phyloP scores from a whole-genome alignment of 768 basidiomycete species.

The Multifurca ochricompacta region DNA sequence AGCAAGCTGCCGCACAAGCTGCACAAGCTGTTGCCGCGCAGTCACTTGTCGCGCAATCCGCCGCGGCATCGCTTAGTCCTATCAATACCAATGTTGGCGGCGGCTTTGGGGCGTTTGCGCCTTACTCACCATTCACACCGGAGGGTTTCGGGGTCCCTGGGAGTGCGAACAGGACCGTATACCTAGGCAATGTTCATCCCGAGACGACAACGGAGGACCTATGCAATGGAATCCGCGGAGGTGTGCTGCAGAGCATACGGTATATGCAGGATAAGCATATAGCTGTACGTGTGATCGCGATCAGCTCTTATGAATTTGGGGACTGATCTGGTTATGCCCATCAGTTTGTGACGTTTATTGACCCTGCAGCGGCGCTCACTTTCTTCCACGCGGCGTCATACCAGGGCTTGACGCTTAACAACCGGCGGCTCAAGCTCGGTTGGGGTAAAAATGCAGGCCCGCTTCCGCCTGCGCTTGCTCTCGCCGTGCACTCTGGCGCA shows the following conservation, averaged over 20 bases:
- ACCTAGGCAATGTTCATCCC: constrained; percentile 93
- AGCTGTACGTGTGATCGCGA: constrained; percentile 49
- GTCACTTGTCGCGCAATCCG: constrained; percentile 48
- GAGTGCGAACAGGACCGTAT: constrained; percentile 85
- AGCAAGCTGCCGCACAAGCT: constrained; percentile 80
- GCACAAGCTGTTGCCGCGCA: constrained; percentile 84
- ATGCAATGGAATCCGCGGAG: constrained; percentile 95
- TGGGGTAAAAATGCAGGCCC: constrained; percentile 98
- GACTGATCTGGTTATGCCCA: constrained; percentile 8
- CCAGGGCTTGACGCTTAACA: constrained; percentile 86
- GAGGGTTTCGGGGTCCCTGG: constrained; percentile 35
- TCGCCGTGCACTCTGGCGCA: constrained; percentile 88
- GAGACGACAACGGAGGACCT: constrained; percentile 93
- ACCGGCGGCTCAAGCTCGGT: constrained; percentile 90
- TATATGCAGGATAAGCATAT: constrained; percentile 98
- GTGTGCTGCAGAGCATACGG: constrained; percentile 88
- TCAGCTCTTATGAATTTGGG: background rate
- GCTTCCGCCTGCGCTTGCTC: constrained; percentile 70
- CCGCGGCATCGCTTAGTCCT: constrained; percentile 32
- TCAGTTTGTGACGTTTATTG: constrained; percentile 94
- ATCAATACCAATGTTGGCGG: constrained; percentile 26
- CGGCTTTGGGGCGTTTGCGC: constrained; percentile 36
- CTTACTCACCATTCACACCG: constrained; percentile 47
- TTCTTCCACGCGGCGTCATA: constrained; percentile 91
- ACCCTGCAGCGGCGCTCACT: constrained; percentile 84